Evolutionary conservation across 306 rosid genomes (phyloP).

Genomic region (Hippophae tibetana): DNA sequence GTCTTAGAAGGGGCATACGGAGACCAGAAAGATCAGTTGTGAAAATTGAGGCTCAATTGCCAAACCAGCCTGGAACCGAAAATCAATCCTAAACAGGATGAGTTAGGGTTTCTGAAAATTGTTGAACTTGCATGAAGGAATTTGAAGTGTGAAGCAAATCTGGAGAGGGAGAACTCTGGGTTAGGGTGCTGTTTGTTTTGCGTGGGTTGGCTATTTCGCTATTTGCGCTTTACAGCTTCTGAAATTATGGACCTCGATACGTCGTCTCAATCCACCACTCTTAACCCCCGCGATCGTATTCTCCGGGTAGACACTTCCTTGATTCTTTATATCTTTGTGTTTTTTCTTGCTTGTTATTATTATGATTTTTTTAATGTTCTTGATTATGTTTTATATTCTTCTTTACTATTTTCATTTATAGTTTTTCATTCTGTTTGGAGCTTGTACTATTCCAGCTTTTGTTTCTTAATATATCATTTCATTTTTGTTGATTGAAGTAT

Average conservation of each 20-base stretch:
- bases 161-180: conserved; percentile 51
- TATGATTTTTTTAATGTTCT: neutral
- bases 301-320: conserved; percentile 35
- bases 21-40: neutral
- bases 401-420: neutral
- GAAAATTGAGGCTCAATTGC: neutral
- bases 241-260: conserved; percentile 65
- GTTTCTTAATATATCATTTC: too few relatives aligned
- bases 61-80: too few relatives aligned
- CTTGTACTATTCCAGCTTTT: too few relatives aligned
- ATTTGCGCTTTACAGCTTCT: conserved; percentile 39
- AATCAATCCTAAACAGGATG: neutral
- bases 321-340: neutral
- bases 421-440: too few relatives aligned
- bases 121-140: conserved; percentile 5
- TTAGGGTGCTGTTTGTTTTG: conserved; percentile 44
- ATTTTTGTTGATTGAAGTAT: too few relatives aligned
- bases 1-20: neutral
- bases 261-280: conserved; percentile 28
- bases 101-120: conserved; percentile 16
- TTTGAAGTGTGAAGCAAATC: conserved; percentile 27
- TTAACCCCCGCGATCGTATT: conserved; percentile 63
- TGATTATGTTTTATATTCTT: neutral
- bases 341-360: neutral
- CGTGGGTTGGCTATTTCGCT: conserved; percentile 40